A percentile compares a stretch with the other conserved stretches of the same genome.
Conservation (phyloP, 2,329 filamentous ascomycete species). For the Microdochium paspali region DNA sequence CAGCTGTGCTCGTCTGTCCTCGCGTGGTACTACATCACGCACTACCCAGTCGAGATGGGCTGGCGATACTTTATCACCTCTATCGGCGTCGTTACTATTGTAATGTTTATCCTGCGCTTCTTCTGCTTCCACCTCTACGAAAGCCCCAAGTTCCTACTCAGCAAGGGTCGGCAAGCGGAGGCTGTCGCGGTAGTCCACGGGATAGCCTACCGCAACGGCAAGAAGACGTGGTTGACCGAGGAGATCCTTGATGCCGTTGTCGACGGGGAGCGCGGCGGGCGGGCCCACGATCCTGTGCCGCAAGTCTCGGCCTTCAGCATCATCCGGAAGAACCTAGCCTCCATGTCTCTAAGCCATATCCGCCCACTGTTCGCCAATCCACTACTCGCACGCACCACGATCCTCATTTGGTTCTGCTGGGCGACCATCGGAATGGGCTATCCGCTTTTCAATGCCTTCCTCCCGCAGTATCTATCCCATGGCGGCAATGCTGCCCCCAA, state of each 20-base stretch:
- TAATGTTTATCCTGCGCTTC: conserved; percentile 72
- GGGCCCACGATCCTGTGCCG: conserved; percentile 6
- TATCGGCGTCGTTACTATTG: conserved; percentile 62
- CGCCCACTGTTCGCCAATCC: conserved; percentile 52
- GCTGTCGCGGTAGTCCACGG: conserved; percentile 74
- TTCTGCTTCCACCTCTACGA: conserved; percentile 76
- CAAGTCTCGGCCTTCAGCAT: conserved; percentile 26
- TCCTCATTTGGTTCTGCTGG: conserved; percentile 70
- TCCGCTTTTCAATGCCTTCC: conserved; percentile 80
- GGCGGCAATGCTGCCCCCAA: conserved; percentile 31
- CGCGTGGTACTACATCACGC: conserved; percentile 68
- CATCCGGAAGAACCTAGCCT: conserved; percentile 48
- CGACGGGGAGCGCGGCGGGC: conserved; percentile 23
- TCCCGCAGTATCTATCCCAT: conserved; percentile 74
- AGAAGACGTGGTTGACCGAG: conserved; percentile 67
- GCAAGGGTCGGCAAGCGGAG: conserved; percentile 65
- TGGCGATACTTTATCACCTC: conserved; percentile 69
- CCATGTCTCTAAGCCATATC: conserved; percentile 60
- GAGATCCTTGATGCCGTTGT: conserved; percentile 53
- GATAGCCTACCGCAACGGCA: conserved; percentile 62
- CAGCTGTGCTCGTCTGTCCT: conserved; percentile 64
- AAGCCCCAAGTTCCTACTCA: conserved; percentile 76
- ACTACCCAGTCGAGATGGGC: conserved; percentile 58
- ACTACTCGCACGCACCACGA: conserved; percentile 40
- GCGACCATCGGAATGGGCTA: conserved; percentile 77